Evolutionary conservation across 495 filamentous ascomycete species (phyloP).

Genomic region (Pseudoneurospora amorphoporcata): DNA sequence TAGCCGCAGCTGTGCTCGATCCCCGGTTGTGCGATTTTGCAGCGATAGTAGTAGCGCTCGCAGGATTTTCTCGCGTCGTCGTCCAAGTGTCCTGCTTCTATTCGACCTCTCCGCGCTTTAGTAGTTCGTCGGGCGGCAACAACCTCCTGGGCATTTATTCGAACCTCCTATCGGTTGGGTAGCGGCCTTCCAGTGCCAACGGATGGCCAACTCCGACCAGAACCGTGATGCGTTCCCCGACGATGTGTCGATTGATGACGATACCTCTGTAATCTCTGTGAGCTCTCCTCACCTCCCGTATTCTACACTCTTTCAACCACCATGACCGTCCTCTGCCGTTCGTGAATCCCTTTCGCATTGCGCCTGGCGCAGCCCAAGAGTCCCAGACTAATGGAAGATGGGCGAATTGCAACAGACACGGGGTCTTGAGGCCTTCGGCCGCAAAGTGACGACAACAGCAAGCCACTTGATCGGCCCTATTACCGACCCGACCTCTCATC

Average conservation of each 20-base stretch:
- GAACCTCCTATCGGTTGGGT: background rate
- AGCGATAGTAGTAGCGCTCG: background rate
- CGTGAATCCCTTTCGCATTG: background rate
- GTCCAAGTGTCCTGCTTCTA: background rate
- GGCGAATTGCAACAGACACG: constrained; percentile 48
- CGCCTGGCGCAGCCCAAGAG: background rate
- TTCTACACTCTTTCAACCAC: background rate
- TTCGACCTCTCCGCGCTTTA: background rate
- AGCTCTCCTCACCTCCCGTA: constrained; percentile 6
- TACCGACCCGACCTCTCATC: constrained; percentile 48
- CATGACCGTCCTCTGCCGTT: background rate
- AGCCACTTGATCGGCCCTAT: constrained; percentile 72
- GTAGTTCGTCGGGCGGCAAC: background rate
- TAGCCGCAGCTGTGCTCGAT: background rate
- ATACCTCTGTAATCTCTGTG: constrained; percentile 44
- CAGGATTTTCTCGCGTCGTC: background rate
- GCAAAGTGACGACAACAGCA: constrained; percentile 91
- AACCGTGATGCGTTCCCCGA: constrained; percentile 42
- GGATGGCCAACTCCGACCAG: constrained; percentile 44
- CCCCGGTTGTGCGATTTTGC: background rate
- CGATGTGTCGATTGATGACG: constrained; percentile 36
- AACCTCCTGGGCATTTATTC: background rate
- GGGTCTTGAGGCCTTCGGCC: constrained; percentile 83
- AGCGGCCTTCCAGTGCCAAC: constrained; percentile 12
- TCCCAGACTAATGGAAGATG: background rate